Evolutionary conservation across 179 eudicot species (phyloP).

Genomic region (Camellia oleifera): DNA sequence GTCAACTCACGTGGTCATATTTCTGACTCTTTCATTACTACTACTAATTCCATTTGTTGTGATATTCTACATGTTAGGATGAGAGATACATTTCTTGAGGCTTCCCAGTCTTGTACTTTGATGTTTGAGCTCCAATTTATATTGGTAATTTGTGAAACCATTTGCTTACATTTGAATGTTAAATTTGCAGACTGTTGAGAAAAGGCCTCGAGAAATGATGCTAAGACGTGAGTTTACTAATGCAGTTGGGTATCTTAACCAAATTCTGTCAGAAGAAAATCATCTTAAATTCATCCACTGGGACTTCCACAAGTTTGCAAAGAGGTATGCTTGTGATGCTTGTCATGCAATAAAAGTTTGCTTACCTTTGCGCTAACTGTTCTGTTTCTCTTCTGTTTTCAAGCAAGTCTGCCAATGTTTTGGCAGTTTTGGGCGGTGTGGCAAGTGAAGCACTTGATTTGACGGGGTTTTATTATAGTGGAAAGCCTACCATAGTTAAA

Average conservation of each 20-base stretch:
- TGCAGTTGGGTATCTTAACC: constrained; percentile 95
- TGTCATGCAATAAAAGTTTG: neutral
- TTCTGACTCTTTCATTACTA: too few species aligned
- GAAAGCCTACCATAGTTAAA: constrained; percentile 60
- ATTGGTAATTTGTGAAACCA: neutral
- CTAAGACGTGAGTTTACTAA: constrained; percentile 86
- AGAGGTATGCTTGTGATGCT: constrained; percentile 59
- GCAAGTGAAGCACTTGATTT: constrained; percentile 92
- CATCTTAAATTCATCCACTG: constrained; percentile 85
- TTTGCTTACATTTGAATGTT: constrained; percentile 15
- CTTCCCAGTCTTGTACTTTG: neutral
- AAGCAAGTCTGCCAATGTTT: constrained; percentile 95
- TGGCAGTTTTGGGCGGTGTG: constrained; percentile 88
- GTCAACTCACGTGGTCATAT: too few species aligned
- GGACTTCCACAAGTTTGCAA: constrained; percentile 97
- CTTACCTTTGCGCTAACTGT: constrained; percentile 21
- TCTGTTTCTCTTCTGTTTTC: constrained; percentile 22
- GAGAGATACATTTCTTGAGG: neutral
- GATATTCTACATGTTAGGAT: neutral
- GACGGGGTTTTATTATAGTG: constrained; percentile 94
- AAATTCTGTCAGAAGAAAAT: constrained; percentile 70
- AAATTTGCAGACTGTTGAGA: constrained; percentile 82
- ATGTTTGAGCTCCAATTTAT: neutral
- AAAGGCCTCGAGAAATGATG: constrained; percentile 98
- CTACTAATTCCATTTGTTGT: too few species aligned